These are phyloP conservation scores for Leccinum imitatum DNA, from an alignment of 768 basidiomycete genomes.

Conservation along the genomic window DNA sequence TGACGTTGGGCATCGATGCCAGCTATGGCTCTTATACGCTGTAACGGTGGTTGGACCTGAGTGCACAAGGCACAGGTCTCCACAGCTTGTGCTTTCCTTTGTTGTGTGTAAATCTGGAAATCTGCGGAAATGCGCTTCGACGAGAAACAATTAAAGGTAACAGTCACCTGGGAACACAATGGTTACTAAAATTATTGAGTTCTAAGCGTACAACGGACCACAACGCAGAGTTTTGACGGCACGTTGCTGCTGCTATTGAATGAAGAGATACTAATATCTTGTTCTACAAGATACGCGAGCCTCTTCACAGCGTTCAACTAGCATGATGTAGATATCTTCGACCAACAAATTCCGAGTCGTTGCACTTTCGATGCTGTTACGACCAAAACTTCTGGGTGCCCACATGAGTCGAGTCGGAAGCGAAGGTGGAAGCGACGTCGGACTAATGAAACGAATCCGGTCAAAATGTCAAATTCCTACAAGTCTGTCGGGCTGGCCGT, in stretches of 20 bases:
- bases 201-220: background rate
- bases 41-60: constrained; percentile 1
- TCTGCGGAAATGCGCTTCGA: constrained; percentile 10
- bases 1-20: background rate
- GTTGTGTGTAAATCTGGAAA: constrained; percentile 14
- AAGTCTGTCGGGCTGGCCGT: background rate
- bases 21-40: constrained; percentile 9
- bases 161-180: constrained; percentile 9
- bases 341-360: background rate
- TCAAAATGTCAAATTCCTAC: background rate
- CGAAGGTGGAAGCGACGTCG: too few relatives aligned
- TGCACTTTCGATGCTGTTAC: background rate
- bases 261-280: background rate
- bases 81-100: constrained; percentile 19
- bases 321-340: background rate
- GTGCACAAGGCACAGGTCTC: constrained; percentile 15
- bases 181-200: background rate
- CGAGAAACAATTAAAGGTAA: constrained; percentile 11
- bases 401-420: too few relatives aligned
- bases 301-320: too few relatives aligned
- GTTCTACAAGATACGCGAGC: background rate
- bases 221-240: constrained; percentile 4
- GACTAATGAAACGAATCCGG: too few relatives aligned
- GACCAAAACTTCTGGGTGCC: too few relatives aligned
- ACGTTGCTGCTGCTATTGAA: background rate